Evolutionary conservation across 331 rosid species (phyloP).

Genomic region (Dryas integrifolia): DNA sequence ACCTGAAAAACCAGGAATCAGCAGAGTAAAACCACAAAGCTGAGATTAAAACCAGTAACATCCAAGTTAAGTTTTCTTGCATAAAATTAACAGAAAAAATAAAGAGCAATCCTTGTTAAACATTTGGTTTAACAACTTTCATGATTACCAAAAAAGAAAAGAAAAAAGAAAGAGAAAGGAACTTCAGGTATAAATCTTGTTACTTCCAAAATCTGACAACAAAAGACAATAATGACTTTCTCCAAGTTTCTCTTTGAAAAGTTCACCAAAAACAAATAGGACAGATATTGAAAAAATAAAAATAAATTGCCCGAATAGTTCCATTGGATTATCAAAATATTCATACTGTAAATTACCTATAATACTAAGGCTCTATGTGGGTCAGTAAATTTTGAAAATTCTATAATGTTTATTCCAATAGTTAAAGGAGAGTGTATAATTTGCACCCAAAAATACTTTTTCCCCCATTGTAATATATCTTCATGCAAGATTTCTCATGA

Average conservation of each 20-base stretch:
- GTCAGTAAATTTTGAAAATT: not conserved
- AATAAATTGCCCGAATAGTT: not conserved
- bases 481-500: not conserved
- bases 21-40: constrained; percentile 19
- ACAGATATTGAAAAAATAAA: not conserved
- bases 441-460: not conserved
- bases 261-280: not conserved
- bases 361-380: not conserved
- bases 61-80: not conserved
- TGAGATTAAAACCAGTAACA: constrained; percentile 12
- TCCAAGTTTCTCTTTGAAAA: not conserved
- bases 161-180: not conserved
- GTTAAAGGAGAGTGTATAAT: not conserved
- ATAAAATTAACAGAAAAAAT: not conserved
- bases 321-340: not conserved
- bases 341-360: not conserved
- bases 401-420: too few species aligned
- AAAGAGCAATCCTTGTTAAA: not conserved
- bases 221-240: not conserved
- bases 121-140: constrained; percentile 7
- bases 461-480: not conserved
- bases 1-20: constrained; percentile 51
- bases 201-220: not conserved
- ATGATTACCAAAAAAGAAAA: not conserved
- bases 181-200: not conserved